phyloP scores from a whole-genome alignment of 257 asterid genomes.

The Apocynum venetum region DNA sequence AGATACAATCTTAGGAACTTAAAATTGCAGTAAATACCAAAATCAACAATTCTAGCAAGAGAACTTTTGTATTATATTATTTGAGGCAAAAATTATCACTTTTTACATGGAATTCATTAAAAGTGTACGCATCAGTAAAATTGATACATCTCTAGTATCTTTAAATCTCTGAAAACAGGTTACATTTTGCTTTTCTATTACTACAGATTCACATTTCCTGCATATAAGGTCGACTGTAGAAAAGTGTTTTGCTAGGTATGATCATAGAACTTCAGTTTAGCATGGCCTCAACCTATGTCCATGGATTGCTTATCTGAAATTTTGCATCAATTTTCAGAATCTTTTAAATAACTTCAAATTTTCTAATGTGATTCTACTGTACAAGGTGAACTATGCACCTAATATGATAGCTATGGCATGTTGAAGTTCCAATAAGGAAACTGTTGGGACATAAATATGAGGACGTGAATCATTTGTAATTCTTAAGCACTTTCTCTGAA shows the following conservation, averaged over 20 bases:
- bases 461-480: neutral
- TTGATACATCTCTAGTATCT: neutral
- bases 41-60: neutral
- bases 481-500: neutral
- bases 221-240: neutral
- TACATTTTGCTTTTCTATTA: neutral
- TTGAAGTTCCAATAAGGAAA: too few relatives aligned
- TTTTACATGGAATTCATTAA: too few relatives aligned
- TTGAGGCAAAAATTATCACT: neutral
- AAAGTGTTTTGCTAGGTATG: neutral
- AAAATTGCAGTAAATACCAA: neutral
- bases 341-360: neutral
- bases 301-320: neutral
- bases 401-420: too few relatives aligned
- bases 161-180: neutral
- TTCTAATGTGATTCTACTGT: neutral
- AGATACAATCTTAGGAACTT: neutral
- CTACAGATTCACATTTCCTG: neutral
- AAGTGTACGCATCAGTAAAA: neutral
- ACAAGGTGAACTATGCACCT: neutral
- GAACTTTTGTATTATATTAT: neutral
- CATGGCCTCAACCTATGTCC: neutral
- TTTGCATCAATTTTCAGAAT: neutral
- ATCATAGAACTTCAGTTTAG: neutral
- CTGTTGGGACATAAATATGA: neutral